Evolutionary conservation across 805 yeast species (phyloP).

Genomic region (Kodamaea laetipori): DNA sequence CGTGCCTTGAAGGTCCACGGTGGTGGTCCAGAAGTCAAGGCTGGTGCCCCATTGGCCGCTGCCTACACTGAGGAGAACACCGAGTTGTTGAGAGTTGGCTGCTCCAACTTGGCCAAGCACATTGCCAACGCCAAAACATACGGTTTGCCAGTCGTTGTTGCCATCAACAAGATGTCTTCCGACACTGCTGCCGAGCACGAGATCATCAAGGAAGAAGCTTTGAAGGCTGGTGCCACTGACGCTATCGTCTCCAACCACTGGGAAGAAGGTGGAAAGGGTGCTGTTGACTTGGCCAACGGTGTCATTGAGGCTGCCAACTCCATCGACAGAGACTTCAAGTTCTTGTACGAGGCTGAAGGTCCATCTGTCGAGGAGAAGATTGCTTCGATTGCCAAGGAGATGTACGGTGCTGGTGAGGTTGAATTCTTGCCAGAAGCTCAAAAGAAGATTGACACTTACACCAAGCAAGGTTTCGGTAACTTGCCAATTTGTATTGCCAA

Average conservation of each 20-base stretch:
- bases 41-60: conserved; percentile 76
- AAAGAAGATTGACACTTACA: conserved; percentile 65
- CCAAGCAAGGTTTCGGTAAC: conserved; percentile 73
- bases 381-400: conserved; percentile 64
- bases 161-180: conserved; percentile 75
- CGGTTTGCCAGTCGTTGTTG: conserved; percentile 80
- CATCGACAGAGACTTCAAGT: conserved; percentile 46
- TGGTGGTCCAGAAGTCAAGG: conserved; percentile 86
- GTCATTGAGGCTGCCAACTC: conserved; percentile 63
- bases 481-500: conserved; percentile 84
- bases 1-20: conserved; percentile 86
- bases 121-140: conserved; percentile 69
- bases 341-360: conserved; percentile 59
- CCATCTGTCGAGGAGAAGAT: conserved; percentile 71
- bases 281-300: conserved; percentile 70
- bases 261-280: conserved; percentile 86
- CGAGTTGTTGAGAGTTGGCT: conserved; percentile 67
- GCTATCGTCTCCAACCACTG: conserved; percentile 84
- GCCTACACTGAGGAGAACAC: conserved; percentile 73
- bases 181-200: conserved; percentile 72
- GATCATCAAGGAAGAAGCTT: conserved; percentile 64
- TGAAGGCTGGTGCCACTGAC: conserved; percentile 76
- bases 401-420: conserved; percentile 78
- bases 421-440: conserved; percentile 71
- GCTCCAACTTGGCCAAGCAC: conserved; percentile 76